Base-by-base conservation (phyloP, 352 stramenopile genomes). In the Phytophthora fragariae region DNA sequence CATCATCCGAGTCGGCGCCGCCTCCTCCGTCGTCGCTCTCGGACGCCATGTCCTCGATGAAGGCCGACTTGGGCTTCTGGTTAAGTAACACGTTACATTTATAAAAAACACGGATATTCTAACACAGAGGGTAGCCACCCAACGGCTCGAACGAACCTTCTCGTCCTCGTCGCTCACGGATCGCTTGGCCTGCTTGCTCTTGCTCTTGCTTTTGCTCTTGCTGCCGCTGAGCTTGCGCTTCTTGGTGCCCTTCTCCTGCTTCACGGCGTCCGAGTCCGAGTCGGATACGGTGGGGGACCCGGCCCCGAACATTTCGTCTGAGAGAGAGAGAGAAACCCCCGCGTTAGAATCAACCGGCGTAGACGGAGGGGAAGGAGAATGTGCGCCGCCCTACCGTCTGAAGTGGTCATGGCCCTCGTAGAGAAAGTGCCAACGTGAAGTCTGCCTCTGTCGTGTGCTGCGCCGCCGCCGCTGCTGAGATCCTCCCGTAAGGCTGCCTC, bases 31-130 rank as follows among this genome's bases (percentile, higher is more conserved):
- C 90, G 41, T 95, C 90, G 46, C 91, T 97, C 61, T 97, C 91
- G 0, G 91, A 97, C 35, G 91, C 91, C 71, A 93, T 88, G 54
- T 97, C 91, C n/a, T 97, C 89, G 57, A 97, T 95, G 46, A 96
- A 96, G 7, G 86, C 81, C 9, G 87, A 94, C 62, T 95, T 96
- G 55, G 83, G 69, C 29, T 89, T 89, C 88, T 95, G 52, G 29
- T 72, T 15, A 17, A 5, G 24, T 37, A 60, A 17, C 12, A 62
- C 56, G 41, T 35, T 57, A 68, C 47, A 52, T 44, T 60, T 47
- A 50, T 12, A 60, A 60, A 21, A 21, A 14, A 74, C 15, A 50
- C 4, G 2, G 0, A 11, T 50, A 50, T 65, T 52, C 41, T 49
- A 53, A 56, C 24, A 57, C 5, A 63, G 21, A 58, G 57, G 57